phyloP scores from a whole-genome alignment of 225 moss, liverwort and hornwort species.

The Marchantia polymorpha region DNA sequence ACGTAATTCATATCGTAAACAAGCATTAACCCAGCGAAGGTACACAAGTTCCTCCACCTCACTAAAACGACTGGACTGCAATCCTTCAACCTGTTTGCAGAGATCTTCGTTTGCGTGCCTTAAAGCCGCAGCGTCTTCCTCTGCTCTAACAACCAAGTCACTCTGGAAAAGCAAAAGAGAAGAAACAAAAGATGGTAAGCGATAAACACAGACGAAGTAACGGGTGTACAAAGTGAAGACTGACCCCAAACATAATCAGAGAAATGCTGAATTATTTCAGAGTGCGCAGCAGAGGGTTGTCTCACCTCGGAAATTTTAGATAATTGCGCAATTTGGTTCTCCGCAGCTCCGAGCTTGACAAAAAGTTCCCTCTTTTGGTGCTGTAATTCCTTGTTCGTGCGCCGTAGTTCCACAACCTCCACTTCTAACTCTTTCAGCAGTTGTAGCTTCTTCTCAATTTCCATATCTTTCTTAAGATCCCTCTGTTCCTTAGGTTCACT shows the following conservation, averaged over 20 bases:
- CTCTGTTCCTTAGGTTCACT: conserved; percentile 24
- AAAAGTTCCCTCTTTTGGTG: conserved; percentile 79
- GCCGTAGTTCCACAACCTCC: conserved; percentile 76
- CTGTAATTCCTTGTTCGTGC: conserved; percentile 83
- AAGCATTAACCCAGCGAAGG: conserved; percentile 83
- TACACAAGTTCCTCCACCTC: conserved; percentile 93
- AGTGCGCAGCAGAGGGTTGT: conserved; percentile 15
- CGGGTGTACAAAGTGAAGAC: no score
- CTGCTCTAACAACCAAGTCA: conserved; percentile 61
- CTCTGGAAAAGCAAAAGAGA: conserved; percentile 35
- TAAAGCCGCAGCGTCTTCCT: conserved; percentile 53
- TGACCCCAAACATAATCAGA: not conserved
- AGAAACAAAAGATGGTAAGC: not conserved
- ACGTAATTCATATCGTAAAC: conserved; percentile 70
- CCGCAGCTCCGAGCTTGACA: conserved; percentile 66
- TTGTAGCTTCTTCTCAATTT: conserved; percentile 75
- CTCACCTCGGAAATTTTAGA: conserved; percentile 62
- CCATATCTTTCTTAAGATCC: conserved; percentile 55
- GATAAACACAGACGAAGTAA: not conserved
- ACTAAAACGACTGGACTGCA: conserved; percentile 77
- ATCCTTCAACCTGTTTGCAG: conserved; percentile 65
- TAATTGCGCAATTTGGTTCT: conserved; percentile 56
- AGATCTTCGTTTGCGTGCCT: conserved; percentile 72
- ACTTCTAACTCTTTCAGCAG: conserved; percentile 68
- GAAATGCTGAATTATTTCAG: not conserved